These are phyloP conservation scores for Scorias spongiosa DNA, from an alignment of 2,329 filamentous ascomycete genomes.

Conservation along the genomic window DNA sequence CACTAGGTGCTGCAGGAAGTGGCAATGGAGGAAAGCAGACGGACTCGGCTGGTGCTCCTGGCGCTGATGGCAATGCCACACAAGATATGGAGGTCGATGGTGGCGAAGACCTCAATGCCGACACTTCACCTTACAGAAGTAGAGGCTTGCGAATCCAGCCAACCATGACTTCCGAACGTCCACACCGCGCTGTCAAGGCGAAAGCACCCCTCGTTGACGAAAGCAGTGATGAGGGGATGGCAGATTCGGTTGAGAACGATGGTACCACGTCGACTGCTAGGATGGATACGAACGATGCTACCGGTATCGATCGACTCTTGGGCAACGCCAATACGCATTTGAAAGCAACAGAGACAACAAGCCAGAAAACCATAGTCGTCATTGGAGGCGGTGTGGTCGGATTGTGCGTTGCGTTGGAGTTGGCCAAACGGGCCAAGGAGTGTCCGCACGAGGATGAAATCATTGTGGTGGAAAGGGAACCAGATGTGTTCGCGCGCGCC, in stretches of 20 bases:
- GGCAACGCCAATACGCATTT: neutral
- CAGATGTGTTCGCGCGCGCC: slow-evolving; percentile 5
- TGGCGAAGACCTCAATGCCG: neutral
- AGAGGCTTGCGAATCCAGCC: neutral
- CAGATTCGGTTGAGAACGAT: neutral
- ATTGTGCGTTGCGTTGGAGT: slow-evolving; percentile 11
- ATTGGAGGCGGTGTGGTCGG: slow-evolving; percentile 13
- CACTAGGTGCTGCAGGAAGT: neutral
- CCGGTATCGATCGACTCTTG: neutral
- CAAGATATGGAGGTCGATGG: neutral
- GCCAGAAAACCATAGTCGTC: slow-evolving; percentile 6
- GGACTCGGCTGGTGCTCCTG: neutral
- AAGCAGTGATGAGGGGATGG: neutral
- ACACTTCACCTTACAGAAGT: no score
- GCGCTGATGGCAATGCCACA: neutral
- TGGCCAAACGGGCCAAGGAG: slow-evolving; percentile 5
- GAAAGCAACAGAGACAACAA: neutral
- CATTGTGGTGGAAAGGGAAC: slow-evolving; percentile 12
- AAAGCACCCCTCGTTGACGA: neutral
- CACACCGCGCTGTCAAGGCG: neutral
- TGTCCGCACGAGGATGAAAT: slow-evolving; percentile 6
- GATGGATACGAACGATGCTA: neutral
- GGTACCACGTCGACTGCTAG: neutral
- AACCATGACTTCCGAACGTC: neutral
- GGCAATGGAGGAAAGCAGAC: neutral